Conservation (phyloP, 257 asterid species). For the Solanum chaucha region DNA sequence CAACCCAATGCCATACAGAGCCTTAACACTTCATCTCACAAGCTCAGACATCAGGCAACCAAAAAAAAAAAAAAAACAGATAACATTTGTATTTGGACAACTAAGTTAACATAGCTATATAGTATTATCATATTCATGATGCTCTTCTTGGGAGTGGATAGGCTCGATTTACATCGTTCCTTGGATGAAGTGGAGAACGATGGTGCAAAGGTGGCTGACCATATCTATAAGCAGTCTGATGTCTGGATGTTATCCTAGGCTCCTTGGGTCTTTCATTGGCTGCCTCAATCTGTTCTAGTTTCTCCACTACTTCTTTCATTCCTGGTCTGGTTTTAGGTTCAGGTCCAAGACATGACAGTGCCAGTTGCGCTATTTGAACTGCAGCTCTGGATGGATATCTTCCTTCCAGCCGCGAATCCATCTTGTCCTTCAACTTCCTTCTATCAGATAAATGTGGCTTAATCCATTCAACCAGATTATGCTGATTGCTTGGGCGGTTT, state of each 20-base stretch:
- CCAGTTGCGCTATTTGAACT: conserved; percentile 40
- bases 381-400: conserved; percentile 55
- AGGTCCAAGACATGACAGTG: conserved; percentile 40
- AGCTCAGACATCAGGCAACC: background rate
- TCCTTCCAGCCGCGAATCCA: conserved; percentile 56
- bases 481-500: conserved; percentile 43
- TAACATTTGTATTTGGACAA: background rate
- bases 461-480: conserved; percentile 50
- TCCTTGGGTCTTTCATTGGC: conserved; percentile 34
- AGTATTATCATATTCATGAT: background rate
- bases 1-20: background rate
- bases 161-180: conserved; percentile 32
- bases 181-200: conserved; percentile 42
- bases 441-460: conserved; percentile 46
- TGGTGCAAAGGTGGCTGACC: conserved; percentile 26
- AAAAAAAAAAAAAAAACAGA: background rate
- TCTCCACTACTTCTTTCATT: conserved; percentile 53
- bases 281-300: conserved; percentile 24
- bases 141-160: conserved; percentile 51
- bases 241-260: conserved; percentile 14
- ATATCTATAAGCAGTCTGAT: conserved; percentile 12
- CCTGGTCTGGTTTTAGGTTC: conserved; percentile 56
- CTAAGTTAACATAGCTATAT: background rate
- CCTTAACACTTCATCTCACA: background rate
- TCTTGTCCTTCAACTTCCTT: conserved; percentile 46